Evolutionary conservation across 257 asterid species (phyloP), one percentile per base, ranked within the genome.

Genomic region (Lantana camara): DNA sequence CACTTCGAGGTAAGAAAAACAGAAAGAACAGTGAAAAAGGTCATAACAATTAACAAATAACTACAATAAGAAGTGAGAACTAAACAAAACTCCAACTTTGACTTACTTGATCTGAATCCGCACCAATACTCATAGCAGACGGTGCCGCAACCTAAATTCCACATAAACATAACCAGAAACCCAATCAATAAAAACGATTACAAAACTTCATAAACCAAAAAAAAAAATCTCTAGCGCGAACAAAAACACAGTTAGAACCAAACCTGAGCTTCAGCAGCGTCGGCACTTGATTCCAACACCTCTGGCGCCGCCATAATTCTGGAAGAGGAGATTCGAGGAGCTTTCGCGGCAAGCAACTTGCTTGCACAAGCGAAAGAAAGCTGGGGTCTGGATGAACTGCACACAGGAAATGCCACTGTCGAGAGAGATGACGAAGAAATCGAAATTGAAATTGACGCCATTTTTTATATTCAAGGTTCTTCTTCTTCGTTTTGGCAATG

Each of bases 391-490:
- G 85, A 74, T 4, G 96, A 83, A 70, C 69, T 87, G 77, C 83
- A 80, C 4, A 78, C 17, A 2, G 86, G 82, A 0, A 85, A 67
- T 34, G 64, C 52, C 9, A 87, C 12, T 0, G 87, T 42, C 4
- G 91, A 75, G 9, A 82, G 75, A 17, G 87, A 46, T 6, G 85
- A 75, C 23, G 87, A n/a, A n/a, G n/a, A n/a, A n/a, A n/a, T n/a
- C n/a, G n/a, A n/a, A n/a, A n/a, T n/a, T n/a, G n/a, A 70, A 57
- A 81, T 68, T 46, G 88, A 71, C 34, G 92, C 86, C 92, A 87
- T 87, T 62, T 54, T 29, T 27, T 55, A 44, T 14, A 15, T 21
- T 34, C 23, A 1, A 29, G 21, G 20, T 13, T 38, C 9, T 11
- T 38, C 51, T 13, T 38, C 9, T 11, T 38, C 51, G 48, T 13